Evolutionary conservation across 2,329 filamentous ascomycete species (phyloP), one percentile per base, ranked within the genome.

Genomic region (Ciborinia camelliae): DNA sequence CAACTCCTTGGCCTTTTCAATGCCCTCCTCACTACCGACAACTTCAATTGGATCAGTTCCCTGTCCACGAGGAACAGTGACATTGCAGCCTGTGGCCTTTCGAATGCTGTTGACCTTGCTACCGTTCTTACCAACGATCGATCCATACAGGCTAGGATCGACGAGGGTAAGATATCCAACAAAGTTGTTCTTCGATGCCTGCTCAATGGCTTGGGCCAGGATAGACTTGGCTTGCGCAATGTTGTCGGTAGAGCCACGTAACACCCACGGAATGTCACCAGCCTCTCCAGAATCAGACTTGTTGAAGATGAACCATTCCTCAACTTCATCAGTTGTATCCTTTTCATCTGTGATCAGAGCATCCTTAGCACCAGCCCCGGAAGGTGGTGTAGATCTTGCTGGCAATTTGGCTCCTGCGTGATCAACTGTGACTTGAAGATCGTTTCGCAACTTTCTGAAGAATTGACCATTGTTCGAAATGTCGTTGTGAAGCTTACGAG

Each of bases 291-390:
- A 78, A 47, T 85, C 84, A 32, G 77, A 75, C 58, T 79, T 79
- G 74, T 92, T 87, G 66, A 96, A 84, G 15, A 95, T 80, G 70
- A 90, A 90, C 92, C 93, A 99, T 2, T 90, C 91, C 80, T 96
- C 88, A 28, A 82, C 85, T 68, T 90, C 87, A 8, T 85, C 81
- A 28, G 83, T 77, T 15, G 83, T 79, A 18, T 87, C 85, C 1
- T 85, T 84, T 61, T 95, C 91, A 74, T 98, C 95, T 0, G 93
- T 98, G 77, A 98, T 98, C 71, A 99, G 79, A n/a, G 95, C 95
- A 64, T 96, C 84, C 47, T 86, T 78, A 57, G 81, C 83, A 52
- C 84, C 86, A 68, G 86, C 88, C 47, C 81, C 81, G 28, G 85
- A 83, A 67, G 74, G 79, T 76, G 84, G 78, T 35, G 79, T 76